Evolutionary conservation across 345 rosid genomes (phyloP).

Genomic region (Rubroshorea leprosula): DNA sequence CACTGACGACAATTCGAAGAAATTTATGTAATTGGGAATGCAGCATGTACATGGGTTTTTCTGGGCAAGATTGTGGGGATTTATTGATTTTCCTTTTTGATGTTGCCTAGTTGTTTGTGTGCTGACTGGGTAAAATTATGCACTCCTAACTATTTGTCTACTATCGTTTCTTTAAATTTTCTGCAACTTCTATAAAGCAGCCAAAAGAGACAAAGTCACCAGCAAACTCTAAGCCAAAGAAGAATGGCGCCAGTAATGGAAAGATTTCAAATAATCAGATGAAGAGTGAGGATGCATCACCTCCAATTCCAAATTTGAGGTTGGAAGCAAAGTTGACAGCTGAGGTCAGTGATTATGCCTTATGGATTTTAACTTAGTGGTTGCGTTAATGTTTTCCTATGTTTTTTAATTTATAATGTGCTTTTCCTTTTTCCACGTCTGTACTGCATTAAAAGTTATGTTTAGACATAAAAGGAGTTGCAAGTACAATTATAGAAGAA

Average conservation of each 20-base stretch:
- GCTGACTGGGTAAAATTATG: not conserved
- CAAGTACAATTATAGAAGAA: not conserved
- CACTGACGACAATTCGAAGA: not conserved
- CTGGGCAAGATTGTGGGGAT: not conserved
- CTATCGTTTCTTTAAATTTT: too few relatives aligned
- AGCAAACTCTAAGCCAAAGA: conserved; percentile 46
- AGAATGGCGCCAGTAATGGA: conserved; percentile 31
- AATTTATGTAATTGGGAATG: not conserved
- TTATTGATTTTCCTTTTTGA: not conserved
- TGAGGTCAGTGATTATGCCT: conserved; percentile 52
- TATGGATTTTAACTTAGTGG: not conserved
- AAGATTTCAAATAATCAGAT: conserved; percentile 17
- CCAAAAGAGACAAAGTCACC: conserved; percentile 38
- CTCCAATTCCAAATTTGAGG: conserved; percentile 54
- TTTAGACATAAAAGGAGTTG: not conserved
- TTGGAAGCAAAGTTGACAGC: conserved; percentile 72
- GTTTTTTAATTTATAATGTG: too few relatives aligned
- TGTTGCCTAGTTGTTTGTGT: not conserved
- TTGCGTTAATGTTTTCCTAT: not conserved
- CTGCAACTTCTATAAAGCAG: conserved; percentile 4
- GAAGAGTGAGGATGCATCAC: conserved; percentile 19
- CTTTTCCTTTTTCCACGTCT: not conserved
- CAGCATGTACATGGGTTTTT: not conserved
- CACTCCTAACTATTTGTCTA: too few relatives aligned
- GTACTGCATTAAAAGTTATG: not conserved